Conservation (phyloP, 78 protist genomes). For the Speleostelium caveatum region DNA sequence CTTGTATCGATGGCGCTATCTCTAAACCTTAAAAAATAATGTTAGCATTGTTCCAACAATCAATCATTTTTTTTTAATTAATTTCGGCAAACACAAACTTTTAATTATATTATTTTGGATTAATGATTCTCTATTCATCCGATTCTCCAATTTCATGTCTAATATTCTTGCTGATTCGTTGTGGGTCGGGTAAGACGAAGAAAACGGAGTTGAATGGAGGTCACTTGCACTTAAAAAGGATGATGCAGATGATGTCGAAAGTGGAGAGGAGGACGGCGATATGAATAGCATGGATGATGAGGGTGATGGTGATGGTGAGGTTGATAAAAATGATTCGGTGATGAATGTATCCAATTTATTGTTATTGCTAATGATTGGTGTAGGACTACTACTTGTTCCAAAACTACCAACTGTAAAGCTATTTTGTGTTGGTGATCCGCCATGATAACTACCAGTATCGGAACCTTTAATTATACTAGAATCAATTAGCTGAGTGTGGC, state of each 20-base stretch:
- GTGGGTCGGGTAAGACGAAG: too few relatives aligned
- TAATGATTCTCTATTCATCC: neutral
- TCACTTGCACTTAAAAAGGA: neutral
- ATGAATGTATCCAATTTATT: neutral
- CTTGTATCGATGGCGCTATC: slow-evolving; percentile 30
- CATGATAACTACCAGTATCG: neutral
- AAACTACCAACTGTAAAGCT: neutral
- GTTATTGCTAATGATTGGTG: neutral
- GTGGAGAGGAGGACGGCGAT: neutral
- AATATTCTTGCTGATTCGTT: neutral
- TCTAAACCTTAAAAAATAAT: too few relatives aligned
- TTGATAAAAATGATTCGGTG: neutral
- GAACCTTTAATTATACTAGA: neutral
- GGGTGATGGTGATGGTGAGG: neutral
- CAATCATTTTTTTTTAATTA: too few relatives aligned
- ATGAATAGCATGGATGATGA: neutral
- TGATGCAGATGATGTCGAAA: neutral
- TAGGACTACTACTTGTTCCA: neutral
- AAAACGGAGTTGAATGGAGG: neutral
- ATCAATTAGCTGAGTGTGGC: neutral
- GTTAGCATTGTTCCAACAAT: too few relatives aligned
- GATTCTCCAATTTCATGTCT: neutral
- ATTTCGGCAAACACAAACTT: too few relatives aligned
- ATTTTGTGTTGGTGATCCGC: neutral
- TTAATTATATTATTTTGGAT: slow-evolving; percentile 11